Base-by-base conservation (phyloP, 2,329 filamentous ascomycete species). In the Aspergillus melleus region DNA sequence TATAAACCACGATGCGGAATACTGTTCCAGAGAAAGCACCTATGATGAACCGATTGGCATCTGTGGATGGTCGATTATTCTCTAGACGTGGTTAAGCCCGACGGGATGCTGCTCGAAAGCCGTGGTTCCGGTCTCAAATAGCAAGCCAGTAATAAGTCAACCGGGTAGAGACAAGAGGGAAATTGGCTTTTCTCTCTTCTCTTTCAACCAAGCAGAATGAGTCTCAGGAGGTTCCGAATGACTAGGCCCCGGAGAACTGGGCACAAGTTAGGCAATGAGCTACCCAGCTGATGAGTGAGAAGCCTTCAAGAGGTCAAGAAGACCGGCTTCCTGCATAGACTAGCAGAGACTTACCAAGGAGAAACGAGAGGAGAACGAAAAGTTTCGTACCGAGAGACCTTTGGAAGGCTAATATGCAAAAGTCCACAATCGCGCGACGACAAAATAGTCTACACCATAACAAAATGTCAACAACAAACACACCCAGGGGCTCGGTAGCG, bases 201-300 rank as follows among this genome's bases (percentile, higher is more conserved):
- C 49, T 66, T 36, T 16, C 10, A 36, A 36, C 57, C 54, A 54
- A 63, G 57, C 51, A 49, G 57, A 58, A 59, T 59, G 49, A 58
- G 61, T 62, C 54, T 63, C 61, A 60, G 59, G 57, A 58, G 57
- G 67, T 67, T 72, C 71, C 70, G 72, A 67, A 72, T 65, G 57
- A 57, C 60, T 66, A 63, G 70, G 69, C 62, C 67, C 67, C 67
- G 71, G 69, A 67, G 66, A 70, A 71, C 64, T 69, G 69, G 66
- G 66, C 64, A 63, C 60, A n/a, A 63, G 64, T 63, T 64, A 62
- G 63, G 64, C 63, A 62, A 72, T 69, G 70, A 77, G 77, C 75
- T 78, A 71, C 64, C 64, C 67, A 66, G 68, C 65, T 69, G 62
- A 75, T 77, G 67, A 77, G 74, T 68, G 73, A 63, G 67, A 74